phyloP scores from a whole-genome alignment of 352 stramenopile genomes.

The Globisporangium nagaii region DNA sequence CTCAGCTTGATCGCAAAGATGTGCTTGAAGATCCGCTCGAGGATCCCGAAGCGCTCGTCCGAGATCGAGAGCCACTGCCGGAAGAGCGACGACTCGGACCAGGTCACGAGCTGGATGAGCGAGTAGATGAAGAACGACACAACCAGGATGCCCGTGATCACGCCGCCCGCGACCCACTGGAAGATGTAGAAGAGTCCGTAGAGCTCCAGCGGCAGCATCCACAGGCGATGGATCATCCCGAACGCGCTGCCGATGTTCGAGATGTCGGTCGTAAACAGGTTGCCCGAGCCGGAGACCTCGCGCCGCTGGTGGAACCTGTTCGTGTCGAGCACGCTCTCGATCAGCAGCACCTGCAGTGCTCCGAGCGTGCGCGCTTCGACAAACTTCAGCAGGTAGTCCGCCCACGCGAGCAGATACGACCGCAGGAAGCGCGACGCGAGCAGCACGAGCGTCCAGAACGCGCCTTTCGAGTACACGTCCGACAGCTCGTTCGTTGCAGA shows the following conservation, averaged over 20 bases:
- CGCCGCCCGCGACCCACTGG: slow-evolving; percentile 7
- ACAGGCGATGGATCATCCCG: slow-evolving; percentile 25
- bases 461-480: slow-evolving; percentile 17
- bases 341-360: slow-evolving; percentile 23
- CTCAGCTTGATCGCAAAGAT: slow-evolving; percentile 40
- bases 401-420: slow-evolving; percentile 25
- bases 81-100: slow-evolving; percentile 6
- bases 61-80: slow-evolving; percentile 12
- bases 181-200: slow-evolving; percentile 15
- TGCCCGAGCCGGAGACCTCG: slow-evolving; percentile 3
- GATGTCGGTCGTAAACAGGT: slow-evolving; percentile 29
- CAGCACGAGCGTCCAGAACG: slow-evolving; percentile 25
- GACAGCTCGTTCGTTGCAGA: slow-evolving; percentile 18
- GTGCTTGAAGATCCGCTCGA: slow-evolving; percentile 8
- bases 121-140: slow-evolving; percentile 10
- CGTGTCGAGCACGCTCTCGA: slow-evolving; percentile 20
- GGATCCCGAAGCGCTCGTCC: slow-evolving; percentile 11
- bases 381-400: slow-evolving; percentile 25
- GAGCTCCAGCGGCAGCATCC: slow-evolving; percentile 26
- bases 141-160: slow-evolving; percentile 10
- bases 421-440: slow-evolving; percentile 23
- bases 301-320: background rate
- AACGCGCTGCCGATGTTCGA: slow-evolving; percentile 16
- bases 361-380: slow-evolving; percentile 13
- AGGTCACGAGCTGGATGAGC: slow-evolving; percentile 11